Conservation (phyloP, 108 stramenopile genomes). For the Mediolabrus comicus region DNA sequence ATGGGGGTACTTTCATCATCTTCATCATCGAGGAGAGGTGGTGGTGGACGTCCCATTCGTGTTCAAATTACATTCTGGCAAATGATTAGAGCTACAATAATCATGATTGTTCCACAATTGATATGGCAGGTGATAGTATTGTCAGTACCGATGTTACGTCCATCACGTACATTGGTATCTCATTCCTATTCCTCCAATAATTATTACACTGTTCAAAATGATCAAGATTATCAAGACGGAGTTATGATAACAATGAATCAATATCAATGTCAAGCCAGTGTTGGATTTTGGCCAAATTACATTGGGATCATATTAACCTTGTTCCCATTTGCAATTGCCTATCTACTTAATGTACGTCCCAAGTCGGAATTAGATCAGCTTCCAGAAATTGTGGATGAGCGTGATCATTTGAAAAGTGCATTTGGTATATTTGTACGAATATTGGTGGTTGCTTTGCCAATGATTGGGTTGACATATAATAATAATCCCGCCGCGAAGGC, state of each 20-base stretch:
- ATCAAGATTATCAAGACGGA: neutral
- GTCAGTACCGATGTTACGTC: neutral
- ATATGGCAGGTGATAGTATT: neutral
- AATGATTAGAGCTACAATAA: slow-evolving; percentile 2
- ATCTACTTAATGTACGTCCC: slow-evolving; percentile 25
- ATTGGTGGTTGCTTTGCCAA: slow-evolving; percentile 9
- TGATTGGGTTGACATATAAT: slow-evolving; percentile 13
- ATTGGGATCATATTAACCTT: slow-evolving; percentile 3
- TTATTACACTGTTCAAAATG: neutral
- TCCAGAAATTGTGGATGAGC: slow-evolving; percentile 17
- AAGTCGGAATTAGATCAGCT: slow-evolving; percentile 12
- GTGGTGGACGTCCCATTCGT: neutral
- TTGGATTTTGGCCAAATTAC: neutral
- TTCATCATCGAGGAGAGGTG: no score
- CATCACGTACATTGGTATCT: neutral
- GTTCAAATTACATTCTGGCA: neutral
- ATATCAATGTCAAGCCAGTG: slow-evolving; percentile 8
- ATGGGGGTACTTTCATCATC: no score
- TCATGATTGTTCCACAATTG: neutral
- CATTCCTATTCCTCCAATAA: neutral
- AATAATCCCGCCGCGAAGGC: neutral
- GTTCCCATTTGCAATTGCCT: slow-evolving; percentile 11
- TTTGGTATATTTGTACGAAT: neutral
- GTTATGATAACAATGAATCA: neutral
- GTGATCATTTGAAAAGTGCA: neutral